Percentiles rank a stretch among this genome's conserved stretches.
Evolutionary conservation across 2,329 filamentous ascomycete species (phyloP).

Genomic region (Aspergillus ustus): DNA sequence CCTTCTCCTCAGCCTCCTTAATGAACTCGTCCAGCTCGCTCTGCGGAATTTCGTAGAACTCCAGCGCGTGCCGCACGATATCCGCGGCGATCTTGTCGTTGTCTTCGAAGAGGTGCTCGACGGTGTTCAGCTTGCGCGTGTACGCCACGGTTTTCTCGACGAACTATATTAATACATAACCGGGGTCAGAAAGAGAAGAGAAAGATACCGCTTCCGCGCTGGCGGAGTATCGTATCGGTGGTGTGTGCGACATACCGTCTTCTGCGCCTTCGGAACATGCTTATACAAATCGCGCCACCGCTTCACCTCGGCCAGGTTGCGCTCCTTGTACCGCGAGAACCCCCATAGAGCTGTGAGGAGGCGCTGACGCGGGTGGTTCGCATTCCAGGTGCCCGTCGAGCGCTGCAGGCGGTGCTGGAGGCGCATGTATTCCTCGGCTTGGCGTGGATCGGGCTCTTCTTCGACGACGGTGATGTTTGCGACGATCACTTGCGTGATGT

Average conservation of each 20-base stretch:
- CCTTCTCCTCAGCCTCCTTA: constrained; percentile 38
- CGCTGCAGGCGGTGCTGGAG: constrained; percentile 25
- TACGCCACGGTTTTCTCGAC: constrained; percentile 64
- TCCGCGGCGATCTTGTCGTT: constrained; percentile 54
- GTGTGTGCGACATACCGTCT: constrained; percentile 11
- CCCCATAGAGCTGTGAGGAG: constrained; percentile 33
- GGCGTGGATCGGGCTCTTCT: background rate
- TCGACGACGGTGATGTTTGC: constrained; percentile 20
- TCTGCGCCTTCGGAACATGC: constrained; percentile 24
- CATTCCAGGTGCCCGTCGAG: constrained; percentile 22
- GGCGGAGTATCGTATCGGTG: too few species aligned
- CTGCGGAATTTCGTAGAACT: constrained; percentile 52
- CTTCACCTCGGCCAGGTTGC: constrained; percentile 24
- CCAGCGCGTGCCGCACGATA: constrained; percentile 52
- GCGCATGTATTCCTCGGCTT: constrained; percentile 19
- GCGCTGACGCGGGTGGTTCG: constrained; percentile 32
- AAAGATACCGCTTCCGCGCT: too few species aligned
- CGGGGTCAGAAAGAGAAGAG: too few species aligned
- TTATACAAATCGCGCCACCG: constrained; percentile 30
- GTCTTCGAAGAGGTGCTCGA: constrained; percentile 48
- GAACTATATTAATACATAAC: constrained; percentile 45
- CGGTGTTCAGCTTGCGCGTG: constrained; percentile 56
- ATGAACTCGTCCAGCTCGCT: constrained; percentile 53
- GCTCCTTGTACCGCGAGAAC: constrained; percentile 30
- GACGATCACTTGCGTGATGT: constrained; percentile 20